Conservation (phyloP, 2,329 filamentous ascomycete species). For the Trichothecium roseum region DNA sequence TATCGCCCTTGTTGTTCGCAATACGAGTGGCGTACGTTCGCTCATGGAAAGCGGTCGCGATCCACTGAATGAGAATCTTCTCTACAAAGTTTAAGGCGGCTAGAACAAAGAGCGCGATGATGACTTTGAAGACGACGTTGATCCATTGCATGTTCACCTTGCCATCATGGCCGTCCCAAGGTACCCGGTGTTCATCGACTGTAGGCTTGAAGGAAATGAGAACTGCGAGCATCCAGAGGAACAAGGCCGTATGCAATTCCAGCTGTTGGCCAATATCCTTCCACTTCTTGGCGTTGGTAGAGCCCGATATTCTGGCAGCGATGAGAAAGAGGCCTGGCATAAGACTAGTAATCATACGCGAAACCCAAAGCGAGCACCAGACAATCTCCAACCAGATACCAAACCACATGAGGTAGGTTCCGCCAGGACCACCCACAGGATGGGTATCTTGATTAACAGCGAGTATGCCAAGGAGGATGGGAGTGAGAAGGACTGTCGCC, state of each 20-base stretch:
- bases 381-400: slow-evolving; percentile 91
- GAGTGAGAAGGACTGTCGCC: slow-evolving; percentile 32
- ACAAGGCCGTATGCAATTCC: slow-evolving; percentile 75
- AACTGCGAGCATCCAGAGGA: slow-evolving; percentile 85
- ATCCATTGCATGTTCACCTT: slow-evolving; percentile 57
- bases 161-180: slow-evolving; percentile 23
- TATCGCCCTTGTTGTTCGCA: slow-evolving; percentile 85
- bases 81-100: slow-evolving; percentile 74
- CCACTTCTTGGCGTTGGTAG: slow-evolving; percentile 89
- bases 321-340: slow-evolving; percentile 35
- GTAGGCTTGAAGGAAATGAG: slow-evolving; percentile 80
- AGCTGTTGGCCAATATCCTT: slow-evolving; percentile 76
- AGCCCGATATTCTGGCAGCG: slow-evolving; percentile 61
- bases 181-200: slow-evolving; percentile 48
- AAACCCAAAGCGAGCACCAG: slow-evolving; percentile 85
- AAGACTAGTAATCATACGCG: slow-evolving; percentile 40
- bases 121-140: slow-evolving; percentile 69
- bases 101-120: slow-evolving; percentile 75
- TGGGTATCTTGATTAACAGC: slow-evolving; percentile 25
- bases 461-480: slow-evolving; percentile 32
- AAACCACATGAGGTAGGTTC: slow-evolving; percentile 78
- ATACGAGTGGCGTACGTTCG: slow-evolving; percentile 87
- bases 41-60: slow-evolving; percentile 85
- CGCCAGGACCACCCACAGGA: slow-evolving; percentile 55
- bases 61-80: slow-evolving; percentile 90